Evolutionary conservation across 768 basidiomycete genomes (phyloP).

Genomic region (Multifurca ochricompacta): DNA sequence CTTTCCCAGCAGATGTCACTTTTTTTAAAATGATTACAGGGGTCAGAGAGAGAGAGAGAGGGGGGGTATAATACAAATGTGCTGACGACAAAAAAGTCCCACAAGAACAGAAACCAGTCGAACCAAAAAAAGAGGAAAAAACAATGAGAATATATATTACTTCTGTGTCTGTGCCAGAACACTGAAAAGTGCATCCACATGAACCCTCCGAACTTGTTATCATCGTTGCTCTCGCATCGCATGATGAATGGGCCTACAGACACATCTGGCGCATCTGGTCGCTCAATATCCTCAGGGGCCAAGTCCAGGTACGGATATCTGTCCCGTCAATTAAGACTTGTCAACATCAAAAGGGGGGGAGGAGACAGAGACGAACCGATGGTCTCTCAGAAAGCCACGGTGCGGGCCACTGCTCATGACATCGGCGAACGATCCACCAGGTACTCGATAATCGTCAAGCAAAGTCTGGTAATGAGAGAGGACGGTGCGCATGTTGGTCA

Average conservation of each 20-base stretch:
- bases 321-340: not conserved
- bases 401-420: constrained; percentile 4
- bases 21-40: no score
- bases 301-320: constrained; percentile 19
- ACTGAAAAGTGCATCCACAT: constrained; percentile 52
- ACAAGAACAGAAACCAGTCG: not conserved
- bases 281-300: constrained; percentile 14
- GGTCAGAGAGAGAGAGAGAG: not conserved
- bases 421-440: constrained; percentile 7
- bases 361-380: constrained; percentile 10
- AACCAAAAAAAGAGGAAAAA: not conserved
- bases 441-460: constrained; percentile 13
- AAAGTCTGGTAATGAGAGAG: constrained; percentile 19
- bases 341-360: not conserved
- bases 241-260: constrained; percentile 15
- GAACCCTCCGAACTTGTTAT: not conserved
- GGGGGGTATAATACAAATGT: not conserved
- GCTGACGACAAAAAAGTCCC: constrained; percentile 2
- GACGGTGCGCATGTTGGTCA: constrained; percentile 17
- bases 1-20: no score
- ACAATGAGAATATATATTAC: no score
- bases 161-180: constrained; percentile 30
- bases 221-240: constrained; percentile 6
- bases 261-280: constrained; percentile 6
- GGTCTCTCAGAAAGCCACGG: constrained; percentile 20